Percentiles rank a stretch among this genome's conserved stretches.
phyloP scores from a whole-genome alignment of 352 stramenopile genomes.

The Peronospora belbahrii region DNA sequence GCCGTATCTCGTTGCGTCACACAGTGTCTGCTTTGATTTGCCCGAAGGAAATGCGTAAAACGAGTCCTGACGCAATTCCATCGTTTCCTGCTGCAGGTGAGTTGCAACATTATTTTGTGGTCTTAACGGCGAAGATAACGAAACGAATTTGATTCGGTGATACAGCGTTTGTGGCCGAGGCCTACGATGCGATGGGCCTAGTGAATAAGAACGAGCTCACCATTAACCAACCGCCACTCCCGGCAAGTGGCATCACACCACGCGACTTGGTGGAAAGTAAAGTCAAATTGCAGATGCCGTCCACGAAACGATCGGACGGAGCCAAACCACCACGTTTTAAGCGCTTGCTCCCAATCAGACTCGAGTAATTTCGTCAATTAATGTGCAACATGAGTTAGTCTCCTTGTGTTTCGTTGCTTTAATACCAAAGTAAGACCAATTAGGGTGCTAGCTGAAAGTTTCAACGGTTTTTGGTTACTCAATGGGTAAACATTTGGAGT shows the following conservation, averaged over 20 bases:
- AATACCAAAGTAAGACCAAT: neutral
- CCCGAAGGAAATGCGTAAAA: conserved; percentile 22
- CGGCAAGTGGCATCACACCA: conserved; percentile 35
- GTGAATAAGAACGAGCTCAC: conserved; percentile 36
- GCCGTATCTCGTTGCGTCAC: conserved; percentile 57
- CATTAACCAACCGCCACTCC: conserved; percentile 20
- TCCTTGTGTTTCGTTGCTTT: conserved; percentile 3
- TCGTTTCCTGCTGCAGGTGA: conserved; percentile 46
- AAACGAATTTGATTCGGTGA: neutral
- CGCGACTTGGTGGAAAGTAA: conserved; percentile 38
- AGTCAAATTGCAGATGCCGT: conserved; percentile 29
- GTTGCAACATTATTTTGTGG: neutral
- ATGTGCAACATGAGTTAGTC: neutral
- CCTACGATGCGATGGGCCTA: conserved; percentile 58
- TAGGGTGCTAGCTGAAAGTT: neutral
- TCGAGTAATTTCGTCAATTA: conserved; percentile 23
- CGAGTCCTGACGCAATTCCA: conserved; percentile 3
- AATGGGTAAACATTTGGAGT: conserved; percentile 72
- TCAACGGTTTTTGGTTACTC: conserved; percentile 24
- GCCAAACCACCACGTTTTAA: conserved; percentile 27
- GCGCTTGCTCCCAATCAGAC: conserved; percentile 60
- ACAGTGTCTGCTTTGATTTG: conserved; percentile 41
- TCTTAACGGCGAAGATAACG: neutral
- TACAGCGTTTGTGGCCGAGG: conserved; percentile 57
- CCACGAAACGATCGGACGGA: conserved; percentile 2